Evolutionary conservation across 2,329 filamentous ascomycete species (phyloP).

Genomic region (Aspergillus ruber): DNA sequence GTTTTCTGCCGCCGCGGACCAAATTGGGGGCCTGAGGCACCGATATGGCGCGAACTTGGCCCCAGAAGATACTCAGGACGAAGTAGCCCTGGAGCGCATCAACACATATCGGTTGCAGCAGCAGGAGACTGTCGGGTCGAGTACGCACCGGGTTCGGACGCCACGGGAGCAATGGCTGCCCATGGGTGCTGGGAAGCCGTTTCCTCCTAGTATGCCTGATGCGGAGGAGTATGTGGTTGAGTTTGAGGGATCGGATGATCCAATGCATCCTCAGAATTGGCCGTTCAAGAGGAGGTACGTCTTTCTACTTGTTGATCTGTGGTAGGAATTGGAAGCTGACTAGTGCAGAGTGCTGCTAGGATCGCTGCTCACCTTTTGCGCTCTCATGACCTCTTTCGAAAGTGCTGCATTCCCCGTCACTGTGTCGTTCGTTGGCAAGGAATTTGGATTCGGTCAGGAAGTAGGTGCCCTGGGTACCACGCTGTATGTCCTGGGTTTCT

Average conservation of each 20-base stretch:
- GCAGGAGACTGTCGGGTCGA: constrained; percentile 20
- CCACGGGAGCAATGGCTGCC: constrained; percentile 13
- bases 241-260: constrained; percentile 47
- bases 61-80: background rate
- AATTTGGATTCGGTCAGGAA: constrained; percentile 39
- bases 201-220: constrained; percentile 44
- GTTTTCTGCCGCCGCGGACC: background rate
- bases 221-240: constrained; percentile 51
- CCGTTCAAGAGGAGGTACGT: constrained; percentile 37
- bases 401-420: constrained; percentile 61
- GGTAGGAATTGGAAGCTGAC: background rate
- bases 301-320: background rate
- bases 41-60: background rate
- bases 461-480: constrained; percentile 40
- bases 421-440: constrained; percentile 45
- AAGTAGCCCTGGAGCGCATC: constrained; percentile 11
- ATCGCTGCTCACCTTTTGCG: constrained; percentile 11
- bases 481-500: constrained; percentile 45
- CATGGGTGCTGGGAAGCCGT: constrained; percentile 36
- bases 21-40: background rate
- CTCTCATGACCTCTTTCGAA: constrained; percentile 42
- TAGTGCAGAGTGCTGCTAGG: constrained; percentile 1
- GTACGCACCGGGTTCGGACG: constrained; percentile 5
- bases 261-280: constrained; percentile 48
- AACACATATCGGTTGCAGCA: constrained; percentile 22